These are phyloP conservation scores for Pseudofabraea citricarpa DNA, from an alignment of 2,329 filamentous ascomycete genomes.

Conservation along the genomic window DNA sequence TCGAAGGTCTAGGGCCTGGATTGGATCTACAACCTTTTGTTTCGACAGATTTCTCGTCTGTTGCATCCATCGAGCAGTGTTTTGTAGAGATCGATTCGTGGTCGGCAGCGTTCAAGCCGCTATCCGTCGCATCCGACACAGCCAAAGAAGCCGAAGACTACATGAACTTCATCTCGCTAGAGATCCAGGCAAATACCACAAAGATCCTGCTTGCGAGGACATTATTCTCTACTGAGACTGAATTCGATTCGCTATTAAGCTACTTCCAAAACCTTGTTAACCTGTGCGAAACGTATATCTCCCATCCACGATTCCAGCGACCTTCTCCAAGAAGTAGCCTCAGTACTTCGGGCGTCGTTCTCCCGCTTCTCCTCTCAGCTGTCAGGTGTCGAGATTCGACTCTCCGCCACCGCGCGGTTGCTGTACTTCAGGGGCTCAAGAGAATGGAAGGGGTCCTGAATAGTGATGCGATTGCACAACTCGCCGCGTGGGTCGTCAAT, in stretches of 20 bases:
- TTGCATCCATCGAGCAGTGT: background rate
- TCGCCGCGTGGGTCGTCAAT: background rate
- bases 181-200: background rate
- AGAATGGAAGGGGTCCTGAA: background rate
- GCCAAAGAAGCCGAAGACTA: background rate
- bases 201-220: background rate
- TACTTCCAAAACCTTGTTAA: background rate
- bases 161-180: background rate
- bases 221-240: background rate
- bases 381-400: background rate
- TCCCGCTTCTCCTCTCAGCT: background rate
- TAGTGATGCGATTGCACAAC: background rate
- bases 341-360: background rate
- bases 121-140: background rate
- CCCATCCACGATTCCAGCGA: background rate
- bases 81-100: background rate
- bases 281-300: background rate
- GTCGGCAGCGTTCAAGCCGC: background rate
- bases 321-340: background rate
- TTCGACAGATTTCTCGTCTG: background rate
- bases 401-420: background rate
- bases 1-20: background rate
- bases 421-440: background rate
- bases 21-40: background rate
- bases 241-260: background rate